These are phyloP conservation scores for Ramalina peruviana DNA, from an alignment of 495 filamentous ascomycete species.

Conservation along the genomic window DNA sequence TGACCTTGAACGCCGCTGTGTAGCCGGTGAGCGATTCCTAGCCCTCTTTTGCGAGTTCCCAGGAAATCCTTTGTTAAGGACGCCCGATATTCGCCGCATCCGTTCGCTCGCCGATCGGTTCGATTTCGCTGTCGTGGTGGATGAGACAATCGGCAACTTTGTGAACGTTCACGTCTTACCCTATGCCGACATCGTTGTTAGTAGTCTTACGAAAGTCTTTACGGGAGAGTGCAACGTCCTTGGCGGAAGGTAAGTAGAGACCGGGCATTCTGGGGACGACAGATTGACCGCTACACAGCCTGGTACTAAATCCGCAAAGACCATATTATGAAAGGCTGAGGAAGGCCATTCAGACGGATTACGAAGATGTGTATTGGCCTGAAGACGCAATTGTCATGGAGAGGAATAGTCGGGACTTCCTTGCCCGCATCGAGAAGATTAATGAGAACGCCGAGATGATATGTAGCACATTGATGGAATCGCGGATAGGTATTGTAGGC, in stretches of 20 bases:
- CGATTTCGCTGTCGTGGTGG: conserved; percentile 66
- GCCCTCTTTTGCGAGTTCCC: conserved; percentile 91
- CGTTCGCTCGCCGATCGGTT: conserved; percentile 64
- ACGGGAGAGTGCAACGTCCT: conserved; percentile 96
- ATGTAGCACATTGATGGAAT: conserved; percentile 48
- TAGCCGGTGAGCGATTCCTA: conserved; percentile 62
- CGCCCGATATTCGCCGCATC: conserved; percentile 73
- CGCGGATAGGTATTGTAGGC: conserved; percentile 32
- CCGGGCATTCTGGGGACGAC: not conserved
- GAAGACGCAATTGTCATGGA: conserved; percentile 93
- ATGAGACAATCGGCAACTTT: conserved; percentile 94
- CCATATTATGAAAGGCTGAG: conserved; percentile 59
- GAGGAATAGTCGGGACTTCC: conserved; percentile 88
- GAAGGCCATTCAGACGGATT: conserved; percentile 41
- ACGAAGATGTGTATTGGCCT: conserved; percentile 84
- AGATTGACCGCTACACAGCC: conserved; percentile 27
- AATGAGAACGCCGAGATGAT: conserved; percentile 79
- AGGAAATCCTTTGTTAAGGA: conserved; percentile 75
- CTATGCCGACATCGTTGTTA: conserved; percentile 80
- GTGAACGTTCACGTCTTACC: conserved; percentile 87
- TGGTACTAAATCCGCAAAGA: conserved; percentile 70
- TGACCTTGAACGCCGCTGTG: conserved; percentile 61
- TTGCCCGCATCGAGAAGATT: conserved; percentile 66
- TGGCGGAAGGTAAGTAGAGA: conserved; percentile 52
- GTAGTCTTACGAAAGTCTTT: conserved; percentile 92